phyloP scores from a whole-genome alignment of 192 early-diverging fungal species.

The Backusella macrospora region DNA sequence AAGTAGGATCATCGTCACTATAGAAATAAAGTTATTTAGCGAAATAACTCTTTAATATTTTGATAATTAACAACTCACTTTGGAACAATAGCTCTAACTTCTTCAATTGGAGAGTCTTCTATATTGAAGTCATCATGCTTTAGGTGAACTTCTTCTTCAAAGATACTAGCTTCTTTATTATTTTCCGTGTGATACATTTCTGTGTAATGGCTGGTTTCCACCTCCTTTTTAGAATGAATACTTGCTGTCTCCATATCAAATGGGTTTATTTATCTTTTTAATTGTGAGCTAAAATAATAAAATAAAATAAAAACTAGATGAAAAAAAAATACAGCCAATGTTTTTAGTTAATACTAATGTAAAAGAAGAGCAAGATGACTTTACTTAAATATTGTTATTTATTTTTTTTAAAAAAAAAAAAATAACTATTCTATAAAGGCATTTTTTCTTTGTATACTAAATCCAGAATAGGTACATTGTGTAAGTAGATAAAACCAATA shows the following conservation, averaged over 20 bases:
- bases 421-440: not conserved
- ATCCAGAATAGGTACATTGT: not conserved
- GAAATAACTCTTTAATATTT: not conserved
- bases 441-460: not conserved
- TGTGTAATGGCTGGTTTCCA: not conserved
- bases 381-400: not conserved
- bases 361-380: not conserved
- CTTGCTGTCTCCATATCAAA: constrained; percentile 14
- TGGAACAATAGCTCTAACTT: constrained; percentile 47
- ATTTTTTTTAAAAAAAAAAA: not conserved
- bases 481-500: not conserved
- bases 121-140: not conserved
- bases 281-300: not conserved
- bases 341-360: not conserved
- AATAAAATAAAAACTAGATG: not conserved
- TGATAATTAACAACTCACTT: constrained; percentile 27
- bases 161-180: not conserved
- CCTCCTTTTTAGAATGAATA: constrained; percentile 1
- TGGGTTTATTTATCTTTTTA: not conserved
- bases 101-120: constrained; percentile 53
- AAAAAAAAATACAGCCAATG: not conserved
- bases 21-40: not conserved
- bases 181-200: not conserved
- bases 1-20: constrained; percentile 53
- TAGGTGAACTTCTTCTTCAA: not conserved